A percentile compares a stretch with the other conserved stretches of the same genome.
These are phyloP conservation scores for Chaetoscypha palmicola DNA, from an alignment of 2,329 filamentous ascomycete genomes.

Conservation along the genomic window DNA sequence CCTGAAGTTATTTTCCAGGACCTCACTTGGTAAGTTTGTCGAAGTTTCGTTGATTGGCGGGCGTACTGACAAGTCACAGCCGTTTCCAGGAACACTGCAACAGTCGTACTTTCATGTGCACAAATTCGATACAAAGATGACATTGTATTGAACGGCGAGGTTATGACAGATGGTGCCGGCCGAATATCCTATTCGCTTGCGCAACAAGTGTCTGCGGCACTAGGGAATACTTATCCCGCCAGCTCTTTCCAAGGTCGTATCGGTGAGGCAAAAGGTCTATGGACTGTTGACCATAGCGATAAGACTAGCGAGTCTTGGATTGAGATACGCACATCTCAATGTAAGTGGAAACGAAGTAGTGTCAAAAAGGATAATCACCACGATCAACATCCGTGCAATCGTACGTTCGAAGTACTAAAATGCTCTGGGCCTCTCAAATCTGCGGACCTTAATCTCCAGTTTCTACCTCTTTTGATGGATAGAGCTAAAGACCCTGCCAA, in stretches of 20 bases:
- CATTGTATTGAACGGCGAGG: conserved; percentile 26
- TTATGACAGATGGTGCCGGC: conserved; percentile 63
- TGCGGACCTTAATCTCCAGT: conserved; percentile 57
- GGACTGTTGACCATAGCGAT: conserved; percentile 53
- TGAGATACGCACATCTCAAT: conserved; percentile 57
- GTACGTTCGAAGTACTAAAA: conserved; percentile 59
- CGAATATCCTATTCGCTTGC: conserved; percentile 57
- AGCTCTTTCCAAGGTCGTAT: conserved; percentile 64
- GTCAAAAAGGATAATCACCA: conserved; percentile 34
- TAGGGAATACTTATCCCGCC: conserved; percentile 49
- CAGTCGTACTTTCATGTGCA: conserved; percentile 36
- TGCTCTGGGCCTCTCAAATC: conserved; percentile 40
- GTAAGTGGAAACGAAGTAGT: conserved; percentile 54
- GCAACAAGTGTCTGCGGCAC: conserved; percentile 39
- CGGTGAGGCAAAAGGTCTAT: conserved; percentile 68
- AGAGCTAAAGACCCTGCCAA: conserved; percentile 39
- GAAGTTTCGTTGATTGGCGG: neutral
- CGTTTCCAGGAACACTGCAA: conserved; percentile 35
- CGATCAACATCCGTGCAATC: conserved; percentile 39
- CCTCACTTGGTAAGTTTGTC: conserved; percentile 41
- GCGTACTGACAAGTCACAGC: conserved; percentile 32
- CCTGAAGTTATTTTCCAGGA: conserved; percentile 52
- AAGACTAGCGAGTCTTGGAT: conserved; percentile 52
- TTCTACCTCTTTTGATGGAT: conserved; percentile 61
- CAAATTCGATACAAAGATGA: conserved; percentile 38